These are phyloP conservation scores for Salicornia ramosissima DNA, from an alignment of 148 eudicot genomes.

Conservation along the genomic window DNA sequence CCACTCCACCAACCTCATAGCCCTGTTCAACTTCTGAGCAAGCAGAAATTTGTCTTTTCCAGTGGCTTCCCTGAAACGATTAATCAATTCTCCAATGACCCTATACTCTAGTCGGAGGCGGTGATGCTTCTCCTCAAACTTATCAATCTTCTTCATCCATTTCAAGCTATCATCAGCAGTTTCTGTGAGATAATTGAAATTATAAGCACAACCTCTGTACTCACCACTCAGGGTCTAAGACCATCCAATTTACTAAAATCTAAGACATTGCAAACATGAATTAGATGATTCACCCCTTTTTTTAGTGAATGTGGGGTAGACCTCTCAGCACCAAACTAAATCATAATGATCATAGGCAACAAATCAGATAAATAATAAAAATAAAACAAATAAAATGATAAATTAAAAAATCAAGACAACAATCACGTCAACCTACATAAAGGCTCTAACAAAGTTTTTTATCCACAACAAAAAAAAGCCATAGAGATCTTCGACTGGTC, in stretches of 20 bases:
- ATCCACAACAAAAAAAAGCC: no score
- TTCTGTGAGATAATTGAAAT: slow-evolving; percentile 35
- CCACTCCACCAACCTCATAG: slow-evolving; percentile 61
- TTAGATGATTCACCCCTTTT: background rate
- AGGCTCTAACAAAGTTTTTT: background rate
- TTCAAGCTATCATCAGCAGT: slow-evolving; percentile 61
- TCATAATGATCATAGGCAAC: background rate
- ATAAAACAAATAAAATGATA: no score
- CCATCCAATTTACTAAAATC: background rate
- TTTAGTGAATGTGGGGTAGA: no score
- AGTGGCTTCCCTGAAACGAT: slow-evolving; percentile 63
- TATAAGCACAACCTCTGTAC: slow-evolving; percentile 12
- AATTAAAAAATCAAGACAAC: background rate
- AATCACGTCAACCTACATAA: background rate
- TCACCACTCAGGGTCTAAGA: background rate
- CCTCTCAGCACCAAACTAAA: no score
- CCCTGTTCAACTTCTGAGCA: slow-evolving; percentile 82
- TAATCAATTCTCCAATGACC: slow-evolving; percentile 82
- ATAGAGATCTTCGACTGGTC: background rate
- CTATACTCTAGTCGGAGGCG: slow-evolving; percentile 63
- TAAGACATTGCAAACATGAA: background rate
- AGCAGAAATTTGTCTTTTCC: slow-evolving; percentile 93
- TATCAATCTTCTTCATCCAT: slow-evolving; percentile 67
- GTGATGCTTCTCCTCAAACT: slow-evolving; percentile 71
- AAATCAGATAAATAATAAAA: background rate